Base-by-base conservation (phyloP, 2,329 filamentous ascomycete genomes). In the Xylariaceae sp. region DNA sequence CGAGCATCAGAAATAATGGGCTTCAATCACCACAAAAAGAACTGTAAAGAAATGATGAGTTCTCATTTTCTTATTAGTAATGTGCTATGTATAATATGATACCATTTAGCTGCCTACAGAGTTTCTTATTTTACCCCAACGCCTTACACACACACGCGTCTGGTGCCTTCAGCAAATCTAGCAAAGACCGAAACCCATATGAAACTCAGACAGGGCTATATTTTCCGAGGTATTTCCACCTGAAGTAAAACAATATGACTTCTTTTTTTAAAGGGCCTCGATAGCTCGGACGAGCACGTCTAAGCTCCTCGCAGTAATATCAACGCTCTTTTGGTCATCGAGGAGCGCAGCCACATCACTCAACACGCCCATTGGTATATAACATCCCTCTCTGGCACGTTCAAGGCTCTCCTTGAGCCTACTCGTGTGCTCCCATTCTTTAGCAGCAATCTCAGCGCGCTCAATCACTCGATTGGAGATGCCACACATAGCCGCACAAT, bases 401-500 rank as follows among this genome's bases (percentile, higher is more conserved):
- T 96, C 92, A 58, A 97, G 78, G 57, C 90, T 93, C 74, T 96
- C 92, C 74, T 92, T 95, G 61, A 98, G 81, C 17, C 92, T 82
- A 65, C 90, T 94, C 0, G 95, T 98, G 74, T 97, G 92, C 77
- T 99, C 95, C 92, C 95, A 98, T 68, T 92, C 91, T 65, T 82
- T 87, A 1, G 95, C 95, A 5, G 95, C 95, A 19, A 88, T 85
- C 74, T 99, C 95, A 0, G 95, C 95, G 19, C 89, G 80, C 70
- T 93, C 87, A 60, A 99, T 92, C 14, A 99, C 87, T 53, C 87
- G 87, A 40, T 80, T 79, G 0, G 92, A 86, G 62, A 99, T 98
- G 1, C 95, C 95, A 68, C 95, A 99, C 95, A 99, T 99, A 58
- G 92, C 89, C 1, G 95, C 95, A 71, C 95, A 99, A 74, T 99